phyloP scores from a whole-genome alignment of 805 yeast genomes.

The Pichia sporocuriosa region DNA sequence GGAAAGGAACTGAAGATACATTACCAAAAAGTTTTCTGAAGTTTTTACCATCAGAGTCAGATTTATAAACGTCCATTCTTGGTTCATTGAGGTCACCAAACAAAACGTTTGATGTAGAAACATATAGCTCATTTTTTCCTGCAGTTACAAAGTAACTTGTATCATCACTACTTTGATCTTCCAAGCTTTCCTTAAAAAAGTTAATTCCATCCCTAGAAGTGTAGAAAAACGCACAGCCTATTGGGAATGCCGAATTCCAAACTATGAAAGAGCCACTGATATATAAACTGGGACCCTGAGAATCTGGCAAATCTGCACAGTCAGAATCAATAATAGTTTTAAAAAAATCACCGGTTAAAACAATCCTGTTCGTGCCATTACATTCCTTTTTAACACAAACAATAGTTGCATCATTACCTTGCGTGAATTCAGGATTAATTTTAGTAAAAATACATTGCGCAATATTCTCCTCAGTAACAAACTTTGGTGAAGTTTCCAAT shows the following conservation, averaged over 20 bases:
- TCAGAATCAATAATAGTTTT: slow-evolving; percentile 20
- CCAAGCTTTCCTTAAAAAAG: slow-evolving; percentile 36
- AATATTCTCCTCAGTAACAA: slow-evolving; percentile 11
- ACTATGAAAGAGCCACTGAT: slow-evolving; percentile 37
- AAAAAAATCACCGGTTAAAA: slow-evolving; percentile 39
- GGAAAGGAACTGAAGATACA: slow-evolving; percentile 32
- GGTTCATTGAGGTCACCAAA: slow-evolving; percentile 17
- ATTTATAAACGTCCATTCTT: slow-evolving; percentile 33
- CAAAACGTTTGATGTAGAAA: slow-evolving; percentile 31
- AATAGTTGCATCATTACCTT: slow-evolving; percentile 24
- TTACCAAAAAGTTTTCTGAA: slow-evolving; percentile 39
- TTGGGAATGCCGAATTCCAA: slow-evolving; percentile 36
- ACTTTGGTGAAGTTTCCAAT: slow-evolving; percentile 29
- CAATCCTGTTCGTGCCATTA: slow-evolving; percentile 35
- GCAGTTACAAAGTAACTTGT: slow-evolving; percentile 35
- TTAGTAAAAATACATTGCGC: slow-evolving; percentile 22
- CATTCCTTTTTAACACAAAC: slow-evolving; percentile 31
- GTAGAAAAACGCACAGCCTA: slow-evolving; percentile 34
- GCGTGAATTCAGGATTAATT: slow-evolving; percentile 20
- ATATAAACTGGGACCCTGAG: slow-evolving; percentile 27
- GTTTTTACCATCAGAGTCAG: slow-evolving; percentile 53
- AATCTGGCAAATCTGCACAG: slow-evolving; percentile 14
- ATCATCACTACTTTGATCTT: slow-evolving; percentile 32
- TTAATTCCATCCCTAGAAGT: slow-evolving; percentile 41
- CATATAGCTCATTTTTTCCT: slow-evolving; percentile 33